A percentile compares a stretch with the other conserved stretches of the same genome.
Conservation (phyloP, 495 filamentous ascomycete species). For the Trichoderma parareesei region DNA sequence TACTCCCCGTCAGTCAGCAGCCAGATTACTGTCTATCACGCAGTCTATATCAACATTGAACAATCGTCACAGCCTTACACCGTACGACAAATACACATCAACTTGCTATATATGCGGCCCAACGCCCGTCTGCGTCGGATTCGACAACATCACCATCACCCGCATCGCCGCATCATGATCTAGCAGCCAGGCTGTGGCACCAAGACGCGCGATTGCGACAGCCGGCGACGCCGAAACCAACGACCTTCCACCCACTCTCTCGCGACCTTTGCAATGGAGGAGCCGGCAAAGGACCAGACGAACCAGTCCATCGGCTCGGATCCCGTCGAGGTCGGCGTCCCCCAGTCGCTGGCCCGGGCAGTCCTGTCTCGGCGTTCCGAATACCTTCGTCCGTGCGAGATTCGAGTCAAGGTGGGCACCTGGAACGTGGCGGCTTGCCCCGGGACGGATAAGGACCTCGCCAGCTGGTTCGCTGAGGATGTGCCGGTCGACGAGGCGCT, state of each 20-base stretch:
- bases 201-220: neutral
- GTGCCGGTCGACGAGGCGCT: constrained; percentile 58
- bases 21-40: no score
- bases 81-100: neutral
- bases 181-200: constrained; percentile 7
- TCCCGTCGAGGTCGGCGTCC: constrained; percentile 25
- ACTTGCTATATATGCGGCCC: neutral
- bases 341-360: constrained; percentile 39
- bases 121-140: neutral
- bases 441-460: constrained; percentile 78
- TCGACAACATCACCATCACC: neutral
- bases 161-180: constrained; percentile 10
- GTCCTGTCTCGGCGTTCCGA: constrained; percentile 67
- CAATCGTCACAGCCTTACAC: neutral
- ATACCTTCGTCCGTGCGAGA: constrained; percentile 59
- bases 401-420: constrained; percentile 78
- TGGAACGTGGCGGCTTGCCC: constrained; percentile 90
- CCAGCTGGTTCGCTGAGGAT: constrained; percentile 74
- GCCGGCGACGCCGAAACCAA: neutral
- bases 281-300: neutral
- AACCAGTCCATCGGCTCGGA: constrained; percentile 27
- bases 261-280: constrained; percentile 5
- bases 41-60: neutral
- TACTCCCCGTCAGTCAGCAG: no score
- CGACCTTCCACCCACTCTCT: neutral